phyloP scores from a whole-genome alignment of 129 eudicot species.

The Flaveria brownii region DNA sequence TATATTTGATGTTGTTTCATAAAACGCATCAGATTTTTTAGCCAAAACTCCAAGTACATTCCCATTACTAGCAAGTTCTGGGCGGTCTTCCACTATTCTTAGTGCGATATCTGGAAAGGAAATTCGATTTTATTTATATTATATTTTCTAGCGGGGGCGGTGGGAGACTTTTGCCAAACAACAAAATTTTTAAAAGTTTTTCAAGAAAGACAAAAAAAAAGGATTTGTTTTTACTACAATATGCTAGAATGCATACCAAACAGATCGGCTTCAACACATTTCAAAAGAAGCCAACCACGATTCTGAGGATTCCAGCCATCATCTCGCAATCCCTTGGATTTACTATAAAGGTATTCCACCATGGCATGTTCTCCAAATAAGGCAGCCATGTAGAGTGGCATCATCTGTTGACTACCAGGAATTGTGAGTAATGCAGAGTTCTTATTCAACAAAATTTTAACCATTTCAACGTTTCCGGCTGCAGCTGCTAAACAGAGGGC shows the following conservation, averaged over 20 bases:
- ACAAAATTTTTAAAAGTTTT: background rate
- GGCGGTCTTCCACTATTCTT: constrained; percentile 24
- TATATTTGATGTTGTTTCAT: background rate
- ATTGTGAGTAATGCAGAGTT: constrained; percentile 31
- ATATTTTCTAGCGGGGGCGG: background rate
- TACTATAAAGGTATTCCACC: constrained; percentile 38
- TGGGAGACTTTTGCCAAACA: background rate
- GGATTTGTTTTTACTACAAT: background rate
- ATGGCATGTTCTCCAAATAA: constrained; percentile 37
- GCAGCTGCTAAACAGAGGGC: constrained; percentile 63
- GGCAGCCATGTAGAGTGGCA: constrained; percentile 53
- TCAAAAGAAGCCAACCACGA: constrained; percentile 36
- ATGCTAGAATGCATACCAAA: constrained; percentile 33
- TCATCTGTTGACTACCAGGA: constrained; percentile 31
- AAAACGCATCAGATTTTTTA: constrained; percentile 34
- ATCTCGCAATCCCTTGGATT: constrained; percentile 14
- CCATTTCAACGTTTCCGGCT: constrained; percentile 43
- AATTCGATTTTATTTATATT: background rate
- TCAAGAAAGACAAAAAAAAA: background rate
- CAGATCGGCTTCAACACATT: constrained; percentile 39
- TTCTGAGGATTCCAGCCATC: constrained; percentile 34
- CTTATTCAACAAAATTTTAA: constrained; percentile 31
- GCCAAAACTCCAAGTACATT: constrained; percentile 38
- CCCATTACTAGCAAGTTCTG: constrained; percentile 20
- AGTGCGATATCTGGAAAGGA: constrained; percentile 33